Base-by-base conservation (phyloP, 306 rosid genomes). In the Boehmeria nivea region DNA sequence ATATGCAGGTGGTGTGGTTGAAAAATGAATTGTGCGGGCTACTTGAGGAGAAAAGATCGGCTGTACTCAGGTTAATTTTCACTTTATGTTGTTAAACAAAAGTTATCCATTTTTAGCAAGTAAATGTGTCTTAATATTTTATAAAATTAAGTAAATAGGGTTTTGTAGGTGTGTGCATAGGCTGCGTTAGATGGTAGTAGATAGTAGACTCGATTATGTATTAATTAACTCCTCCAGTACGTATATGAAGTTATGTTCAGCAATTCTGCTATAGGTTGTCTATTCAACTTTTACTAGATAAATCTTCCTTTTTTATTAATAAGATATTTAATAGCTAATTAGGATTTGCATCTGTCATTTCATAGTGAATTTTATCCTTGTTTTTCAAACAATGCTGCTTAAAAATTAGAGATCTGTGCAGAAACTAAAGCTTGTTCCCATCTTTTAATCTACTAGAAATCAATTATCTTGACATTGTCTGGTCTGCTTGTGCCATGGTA, bases 41-140 rank as follows among this genome's bases (percentile, higher is more conserved):
- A 73, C 82, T 91, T 62, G 99, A 84, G 72, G 96, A 91, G 21
- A 87, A 83, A 78, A 77, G 99, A 83, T 91, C 99, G 39, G 70
- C 93, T 72, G 62, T 82, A 69, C 88, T 91, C 55, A 85, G 96
- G 99, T 91, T 66, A 36, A 31, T 66, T 59, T 56, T 65, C 67
- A 58, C 19, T 21, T 39, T 38, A 27, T 56, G 23, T 12, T 59
- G 22, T 45, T 9, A 20, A n/a, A 38, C 61, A 57, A 37, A 51
- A 54, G 10, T 40, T 20, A 12, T 26, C 34, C 23, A 40, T 39
- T 1, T 18, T 12, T 39, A 8, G 16, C 48, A 57, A 6, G 15
- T 37, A 22, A 21, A 15, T 56, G 61, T 18, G 18, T 52, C 13
- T 31, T 2, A 52, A 52, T 16, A 6, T 21, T 12, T 11, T 11